These are phyloP conservation scores for Passiflora organensis DNA, from an alignment of 345 rosid genomes.

Conservation along the genomic window DNA sequence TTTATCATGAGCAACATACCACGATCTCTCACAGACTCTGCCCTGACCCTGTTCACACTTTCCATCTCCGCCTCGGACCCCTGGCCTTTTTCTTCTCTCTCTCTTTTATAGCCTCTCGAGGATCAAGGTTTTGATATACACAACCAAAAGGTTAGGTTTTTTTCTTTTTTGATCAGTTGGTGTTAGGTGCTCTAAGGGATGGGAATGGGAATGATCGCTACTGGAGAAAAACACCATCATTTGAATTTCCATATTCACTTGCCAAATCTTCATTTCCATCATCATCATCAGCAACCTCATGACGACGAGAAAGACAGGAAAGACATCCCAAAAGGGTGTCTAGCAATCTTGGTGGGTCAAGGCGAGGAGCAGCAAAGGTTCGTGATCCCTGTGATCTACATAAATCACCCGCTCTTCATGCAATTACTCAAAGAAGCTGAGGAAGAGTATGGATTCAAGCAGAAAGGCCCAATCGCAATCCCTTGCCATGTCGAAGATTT, in stretches of 20 bases:
- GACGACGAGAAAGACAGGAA: conserved; percentile 21
- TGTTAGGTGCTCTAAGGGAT: neutral
- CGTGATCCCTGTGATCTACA: conserved; percentile 67
- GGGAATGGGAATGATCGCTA: conserved; percentile 31
- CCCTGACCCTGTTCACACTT: conserved; percentile 60
- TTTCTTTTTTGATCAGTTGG: neutral
- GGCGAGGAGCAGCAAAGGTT: conserved; percentile 66
- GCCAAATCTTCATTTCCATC: conserved; percentile 36
- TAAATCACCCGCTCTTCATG: conserved; percentile 75
- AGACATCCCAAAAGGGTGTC: conserved; percentile 65
- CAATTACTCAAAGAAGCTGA: conserved; percentile 65
- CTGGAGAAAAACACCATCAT: conserved; percentile 29
- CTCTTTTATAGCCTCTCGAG: conserved; percentile 24
- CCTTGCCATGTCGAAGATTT: conserved; percentile 85
- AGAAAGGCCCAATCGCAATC: conserved; percentile 68
- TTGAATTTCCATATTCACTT: conserved; percentile 40
- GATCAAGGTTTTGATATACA: too few relatives aligned
- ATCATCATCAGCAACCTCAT: conserved; percentile 27
- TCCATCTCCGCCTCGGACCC: conserved; percentile 79
- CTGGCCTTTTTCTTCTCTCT: conserved; percentile 73
- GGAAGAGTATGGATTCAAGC: conserved; percentile 73
- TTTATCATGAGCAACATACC: conserved; percentile 89
- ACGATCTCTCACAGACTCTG: conserved; percentile 63
- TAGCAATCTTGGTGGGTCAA: conserved; percentile 75
- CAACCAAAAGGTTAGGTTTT: too few relatives aligned